A percentile compares a stretch with the other conserved stretches of the same genome.
Evolutionary conservation across 805 yeast species (phyloP).

Genomic region (Lipomyces starkeyi): DNA sequence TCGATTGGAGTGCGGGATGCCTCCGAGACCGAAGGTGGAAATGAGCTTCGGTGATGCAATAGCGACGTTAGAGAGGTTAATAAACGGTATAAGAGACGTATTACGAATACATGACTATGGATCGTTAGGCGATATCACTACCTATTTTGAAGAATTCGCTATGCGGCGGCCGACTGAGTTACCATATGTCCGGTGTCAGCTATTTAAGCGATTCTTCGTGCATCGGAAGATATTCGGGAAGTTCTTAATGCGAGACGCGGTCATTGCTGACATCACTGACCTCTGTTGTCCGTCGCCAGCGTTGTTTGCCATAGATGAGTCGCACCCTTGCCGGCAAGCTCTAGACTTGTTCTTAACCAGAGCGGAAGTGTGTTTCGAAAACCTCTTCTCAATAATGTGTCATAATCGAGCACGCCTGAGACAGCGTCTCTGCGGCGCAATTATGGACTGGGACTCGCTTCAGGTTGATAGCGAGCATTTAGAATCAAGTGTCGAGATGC

Average conservation of each 20-base stretch:
- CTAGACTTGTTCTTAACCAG: constrained; percentile 19
- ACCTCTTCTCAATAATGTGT: constrained; percentile 53
- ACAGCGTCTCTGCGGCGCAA: constrained; percentile 66
- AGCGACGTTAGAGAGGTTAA: constrained; percentile 1
- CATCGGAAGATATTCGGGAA: constrained; percentile 17
- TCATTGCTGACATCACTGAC: constrained; percentile 23
- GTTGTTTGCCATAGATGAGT: constrained; percentile 12
- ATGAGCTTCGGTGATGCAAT: constrained; percentile 14
- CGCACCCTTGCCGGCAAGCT: constrained; percentile 12
- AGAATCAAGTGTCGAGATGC: constrained; percentile 46
- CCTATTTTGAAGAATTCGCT: constrained; percentile 19
- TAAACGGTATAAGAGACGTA: constrained; percentile 8
- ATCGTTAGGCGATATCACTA: constrained; percentile 20
- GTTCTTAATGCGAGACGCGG: constrained; percentile 16
- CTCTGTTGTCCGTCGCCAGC: constrained; percentile 24
- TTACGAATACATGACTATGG: constrained; percentile 16
- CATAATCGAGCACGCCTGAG: constrained; percentile 85
- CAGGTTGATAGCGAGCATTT: constrained; percentile 75
- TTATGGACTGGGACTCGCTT: constrained; percentile 73
- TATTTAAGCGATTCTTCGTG: constrained; percentile 11
- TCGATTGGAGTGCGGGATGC: constrained; percentile 34
- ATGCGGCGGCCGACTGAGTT: constrained; percentile 20
- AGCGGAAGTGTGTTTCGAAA: constrained; percentile 51
- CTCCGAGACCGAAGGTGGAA: constrained; percentile 28
- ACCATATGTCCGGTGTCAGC: constrained; percentile 31